Percentiles rank a stretch among this genome's conserved stretches.
Conservation (phyloP, 208 protist species). For the Leishmania gerbilli region DNA sequence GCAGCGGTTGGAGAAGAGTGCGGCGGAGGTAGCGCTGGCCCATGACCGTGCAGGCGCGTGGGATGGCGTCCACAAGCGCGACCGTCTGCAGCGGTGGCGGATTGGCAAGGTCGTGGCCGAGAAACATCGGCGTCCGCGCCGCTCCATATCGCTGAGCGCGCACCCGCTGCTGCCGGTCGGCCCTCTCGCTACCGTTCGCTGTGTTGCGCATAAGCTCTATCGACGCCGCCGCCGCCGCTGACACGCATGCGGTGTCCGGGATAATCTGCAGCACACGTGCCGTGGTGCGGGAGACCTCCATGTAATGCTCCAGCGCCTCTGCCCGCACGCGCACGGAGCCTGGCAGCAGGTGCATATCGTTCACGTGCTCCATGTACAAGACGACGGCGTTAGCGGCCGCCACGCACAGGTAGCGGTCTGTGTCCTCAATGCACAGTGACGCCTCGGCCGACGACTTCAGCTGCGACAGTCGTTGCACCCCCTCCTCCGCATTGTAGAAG, state of each 20-base stretch:
- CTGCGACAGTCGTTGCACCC: constrained; percentile 54
- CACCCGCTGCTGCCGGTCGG: neutral
- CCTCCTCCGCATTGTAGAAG: constrained; percentile 69
- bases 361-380: constrained; percentile 69
- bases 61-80: constrained; percentile 63
- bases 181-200: neutral
- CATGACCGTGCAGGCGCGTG: constrained; percentile 69
- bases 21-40: constrained; percentile 74
- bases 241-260: constrained; percentile 7
- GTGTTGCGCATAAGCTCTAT: neutral
- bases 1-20: constrained; percentile 77
- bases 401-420: constrained; percentile 80
- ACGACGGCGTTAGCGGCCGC: constrained; percentile 80
- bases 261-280: constrained; percentile 73
- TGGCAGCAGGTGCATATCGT: constrained; percentile 72
- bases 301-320: constrained; percentile 70
- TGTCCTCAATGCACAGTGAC: constrained; percentile 45
- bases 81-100: constrained; percentile 12
- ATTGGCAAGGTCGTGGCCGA: neutral
- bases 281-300: constrained; percentile 62
- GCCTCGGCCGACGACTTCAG: constrained; percentile 54
- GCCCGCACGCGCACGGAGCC: constrained; percentile 67
- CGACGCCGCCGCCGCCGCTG: neutral
- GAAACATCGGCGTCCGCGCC: neutral
- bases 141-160: neutral